Base-by-base conservation (phyloP, 441 rosid species). In the Theobroma grandiflorum region DNA sequence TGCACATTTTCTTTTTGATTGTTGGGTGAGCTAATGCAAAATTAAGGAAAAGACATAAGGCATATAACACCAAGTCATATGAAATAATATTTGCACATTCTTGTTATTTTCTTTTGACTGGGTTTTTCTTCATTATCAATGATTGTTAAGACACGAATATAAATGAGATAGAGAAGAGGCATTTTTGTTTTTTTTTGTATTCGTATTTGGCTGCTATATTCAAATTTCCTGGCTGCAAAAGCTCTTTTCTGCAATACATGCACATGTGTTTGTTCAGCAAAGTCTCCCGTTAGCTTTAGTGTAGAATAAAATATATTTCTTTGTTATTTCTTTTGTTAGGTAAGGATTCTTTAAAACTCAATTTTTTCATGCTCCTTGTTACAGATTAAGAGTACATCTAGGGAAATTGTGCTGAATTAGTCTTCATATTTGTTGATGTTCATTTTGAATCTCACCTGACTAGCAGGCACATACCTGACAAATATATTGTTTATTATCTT, bases 201-300 rank as follows among this genome's bases (percentile, higher is more conserved):
- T 14, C 47, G 38, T 69, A 68, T 68, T 26, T 69, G 37, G 57
- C 57, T 69, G 57, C 20, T 69, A 69, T 45, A 22, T 35, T 22
- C 38, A 5, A 45, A 22, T 45, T 20, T 14, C 26, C 71, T 6
- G 12, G 37, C 57, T 47, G 37, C 57, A 45, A 26, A 47, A 26
- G 74, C 15, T 69, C 2, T 69, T 40, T 69, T 69, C 57, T 47
- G 37, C 16, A 26, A 3, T 47, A 14, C 40, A 26, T 69, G 38
- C 11, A 69, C n/a, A 47, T 26, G 49, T 45, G 55, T 12, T 47
- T 69, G 74, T 69, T 26, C 12, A 12, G 74, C 20, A 47, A 69
- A 69, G 12, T 69, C 40, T 47, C 3, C 57, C 55, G 14, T 26
- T 69, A 26, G 11, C 38, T 50, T 20, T 26, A 26, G 20, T 69